Evolutionary conservation across 805 yeast genomes (phyloP).

Genomic region (Yarrowia porcina): DNA sequence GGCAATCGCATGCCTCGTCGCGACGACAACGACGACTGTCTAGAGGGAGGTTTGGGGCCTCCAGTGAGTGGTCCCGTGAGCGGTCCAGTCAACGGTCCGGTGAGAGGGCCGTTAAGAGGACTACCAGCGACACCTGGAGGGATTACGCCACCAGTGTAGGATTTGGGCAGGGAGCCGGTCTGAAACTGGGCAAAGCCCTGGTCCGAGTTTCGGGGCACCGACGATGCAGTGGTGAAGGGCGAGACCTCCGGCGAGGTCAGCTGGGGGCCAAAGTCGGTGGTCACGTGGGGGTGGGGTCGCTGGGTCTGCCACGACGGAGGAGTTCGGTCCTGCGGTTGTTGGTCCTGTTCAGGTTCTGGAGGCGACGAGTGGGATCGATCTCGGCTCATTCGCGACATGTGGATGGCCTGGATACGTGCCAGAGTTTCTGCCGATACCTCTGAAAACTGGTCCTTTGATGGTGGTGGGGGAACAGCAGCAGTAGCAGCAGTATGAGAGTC

Average conservation of each 20-base stretch:
- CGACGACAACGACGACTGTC: conserved; percentile 38
- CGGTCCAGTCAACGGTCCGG: conserved; percentile 9
- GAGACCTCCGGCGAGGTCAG: conserved; percentile 28
- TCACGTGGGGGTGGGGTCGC: conserved; percentile 29
- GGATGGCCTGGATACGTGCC: conserved; percentile 83
- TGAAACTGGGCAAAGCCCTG: conserved; percentile 21
- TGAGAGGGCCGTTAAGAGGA: conserved; percentile 7
- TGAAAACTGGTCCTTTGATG: neutral
- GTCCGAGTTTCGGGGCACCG: neutral
- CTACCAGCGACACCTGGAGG: conserved; percentile 4
- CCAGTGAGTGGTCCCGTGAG: neutral
- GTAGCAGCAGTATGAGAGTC: neutral
- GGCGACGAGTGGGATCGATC: conserved; percentile 35
- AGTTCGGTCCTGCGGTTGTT: conserved; percentile 15
- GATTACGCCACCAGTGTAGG: conserved; percentile 31
- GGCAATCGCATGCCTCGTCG: conserved; percentile 40
- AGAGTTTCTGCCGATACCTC: conserved; percentile 63
- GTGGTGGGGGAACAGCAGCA: neutral
- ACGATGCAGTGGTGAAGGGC: conserved; percentile 28
- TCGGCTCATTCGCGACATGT: conserved; percentile 64
- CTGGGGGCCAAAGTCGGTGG: conserved; percentile 31
- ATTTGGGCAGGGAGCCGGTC: conserved; percentile 14
- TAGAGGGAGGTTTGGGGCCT: conserved; percentile 30
- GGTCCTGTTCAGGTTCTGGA: conserved; percentile 29
- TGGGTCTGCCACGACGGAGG: conserved; percentile 30